Base-by-base conservation (phyloP, 83 land plant species). In the Picea mariana region DNA sequence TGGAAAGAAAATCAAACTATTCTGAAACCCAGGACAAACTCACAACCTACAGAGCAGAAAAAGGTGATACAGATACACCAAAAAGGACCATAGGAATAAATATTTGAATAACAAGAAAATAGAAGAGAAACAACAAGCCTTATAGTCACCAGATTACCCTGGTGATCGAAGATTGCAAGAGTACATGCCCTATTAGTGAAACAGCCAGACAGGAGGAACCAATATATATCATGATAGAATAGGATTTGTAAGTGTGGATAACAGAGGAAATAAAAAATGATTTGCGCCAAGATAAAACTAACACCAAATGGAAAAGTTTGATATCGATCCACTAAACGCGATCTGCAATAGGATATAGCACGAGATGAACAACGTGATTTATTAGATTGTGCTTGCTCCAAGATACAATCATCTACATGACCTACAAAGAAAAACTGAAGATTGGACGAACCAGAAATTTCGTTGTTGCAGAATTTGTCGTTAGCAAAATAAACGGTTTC, bases 41-140 rank as follows among this genome's bases (percentile, higher is more conserved):
- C 61, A 61, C 95, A 80, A 59, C 95, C 98, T 62, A 90, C 83
- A 34, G 87, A 92, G 67, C 87, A 81, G 64, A 87, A 80, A 34
- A 96, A 89, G 9, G 77, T 65, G 79, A 38, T 0, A 21, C 52
- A 40, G 11, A 5, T 27, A 17, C 76, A 18, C 18, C 18, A 17
- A 20, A 68, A 68, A 38, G 18, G 6, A 6, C 16, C 38, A 68
- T 8, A 68, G 7, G n/a, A 17, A 38, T 31, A 4, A 17, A 5
- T 31, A 68, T 31, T 34, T 47, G 31, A 16, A 52, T n/a, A 23
- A 9, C 21, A 20, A 11, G 17, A 75, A 5, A 52, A 75, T 23
- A 75, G 31, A 75, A 52, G 78, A 75, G 20, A n/a, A 52, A 75
- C 18, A 75, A 49, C 2, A 23, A 8, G 52, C 15, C 9, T 47